Conservation (phyloP, 768 basidiomycete species). For the Leccinellum albellum region DNA sequence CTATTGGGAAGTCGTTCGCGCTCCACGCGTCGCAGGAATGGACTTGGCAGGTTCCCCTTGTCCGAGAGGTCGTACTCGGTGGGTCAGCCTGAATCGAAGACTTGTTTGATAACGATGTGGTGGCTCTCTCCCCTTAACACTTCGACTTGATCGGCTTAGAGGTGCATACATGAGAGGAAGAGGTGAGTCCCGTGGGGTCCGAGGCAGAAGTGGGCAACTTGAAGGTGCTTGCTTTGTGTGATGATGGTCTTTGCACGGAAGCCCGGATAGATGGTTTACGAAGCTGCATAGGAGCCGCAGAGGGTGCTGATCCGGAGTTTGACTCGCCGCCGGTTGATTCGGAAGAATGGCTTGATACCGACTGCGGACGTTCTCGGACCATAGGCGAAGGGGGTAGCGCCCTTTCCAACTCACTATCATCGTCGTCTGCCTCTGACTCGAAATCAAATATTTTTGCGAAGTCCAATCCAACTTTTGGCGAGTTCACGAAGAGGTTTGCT, state of each 20-base stretch:
- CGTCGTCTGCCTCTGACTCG: constrained; percentile 30
- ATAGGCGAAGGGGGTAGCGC: constrained; percentile 44
- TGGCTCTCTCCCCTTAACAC: not conserved
- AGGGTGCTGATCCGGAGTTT: constrained; percentile 16
- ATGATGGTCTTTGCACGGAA: constrained; percentile 31
- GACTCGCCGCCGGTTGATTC: constrained; percentile 26
- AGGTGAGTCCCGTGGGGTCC: constrained; percentile 35
- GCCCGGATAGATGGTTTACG: constrained; percentile 57
- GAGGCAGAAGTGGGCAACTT: constrained; percentile 40
- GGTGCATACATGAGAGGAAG: constrained; percentile 13
- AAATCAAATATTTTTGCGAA: constrained; percentile 80
- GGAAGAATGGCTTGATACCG: constrained; percentile 27
- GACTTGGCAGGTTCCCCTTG: constrained; percentile 83
- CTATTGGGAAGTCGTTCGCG: constrained; percentile 26
- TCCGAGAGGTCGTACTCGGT: constrained; percentile 67
- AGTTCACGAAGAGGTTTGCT: constrained; percentile 60
- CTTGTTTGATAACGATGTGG: constrained; percentile 9
- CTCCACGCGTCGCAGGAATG: constrained; percentile 65
- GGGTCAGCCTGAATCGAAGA: constrained; percentile 19
- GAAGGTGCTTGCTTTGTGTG: constrained; percentile 16
- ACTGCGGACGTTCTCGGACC: constrained; percentile 39
- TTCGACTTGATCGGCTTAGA: constrained; percentile 18
- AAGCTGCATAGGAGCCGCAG: constrained; percentile 44
- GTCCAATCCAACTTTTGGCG: constrained; percentile 68
- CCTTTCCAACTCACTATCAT: constrained; percentile 29